phyloP scores from a whole-genome alignment of 164 flowering plant species.

The Litsea cubeba region DNA sequence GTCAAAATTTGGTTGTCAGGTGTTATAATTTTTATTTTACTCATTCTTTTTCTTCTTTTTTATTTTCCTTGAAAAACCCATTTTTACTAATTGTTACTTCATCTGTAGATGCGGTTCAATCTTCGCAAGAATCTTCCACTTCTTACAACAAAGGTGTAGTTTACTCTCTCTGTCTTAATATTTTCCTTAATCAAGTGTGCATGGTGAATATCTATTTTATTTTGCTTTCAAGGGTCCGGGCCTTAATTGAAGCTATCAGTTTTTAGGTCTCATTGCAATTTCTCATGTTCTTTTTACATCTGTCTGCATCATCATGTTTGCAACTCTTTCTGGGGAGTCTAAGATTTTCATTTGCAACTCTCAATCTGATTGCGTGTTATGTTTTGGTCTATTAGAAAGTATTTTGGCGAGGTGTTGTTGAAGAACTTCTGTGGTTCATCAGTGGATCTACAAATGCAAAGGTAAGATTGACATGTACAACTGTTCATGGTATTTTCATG shows the following conservation, averaged over 20 bases:
- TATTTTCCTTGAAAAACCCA: not conserved
- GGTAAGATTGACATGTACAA: conserved; percentile 33
- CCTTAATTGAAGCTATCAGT: not conserved
- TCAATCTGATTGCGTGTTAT: not conserved
- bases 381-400: conserved; percentile 45
- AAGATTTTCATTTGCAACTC: no score
- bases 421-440: conserved; percentile 95
- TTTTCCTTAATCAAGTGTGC: not conserved
- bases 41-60: not conserved
- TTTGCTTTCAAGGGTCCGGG: not conserved
- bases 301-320: no score
- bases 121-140: conserved; percentile 82
- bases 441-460: conserved; percentile 96
- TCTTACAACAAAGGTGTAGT: conserved; percentile 82
- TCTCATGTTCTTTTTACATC: no score
- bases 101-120: conserved; percentile 78
- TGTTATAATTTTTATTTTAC: conserved; percentile 9
- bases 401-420: conserved; percentile 97
- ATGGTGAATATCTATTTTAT: not conserved
- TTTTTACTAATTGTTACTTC: not conserved
- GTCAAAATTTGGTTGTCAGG: conserved; percentile 99
- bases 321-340: not conserved
- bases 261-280: no score
- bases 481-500: not conserved
- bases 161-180: not conserved